phyloP scores from a whole-genome alignment of 2,329 filamentous ascomycete species.

The Ceratocystis cubensis region DNA sequence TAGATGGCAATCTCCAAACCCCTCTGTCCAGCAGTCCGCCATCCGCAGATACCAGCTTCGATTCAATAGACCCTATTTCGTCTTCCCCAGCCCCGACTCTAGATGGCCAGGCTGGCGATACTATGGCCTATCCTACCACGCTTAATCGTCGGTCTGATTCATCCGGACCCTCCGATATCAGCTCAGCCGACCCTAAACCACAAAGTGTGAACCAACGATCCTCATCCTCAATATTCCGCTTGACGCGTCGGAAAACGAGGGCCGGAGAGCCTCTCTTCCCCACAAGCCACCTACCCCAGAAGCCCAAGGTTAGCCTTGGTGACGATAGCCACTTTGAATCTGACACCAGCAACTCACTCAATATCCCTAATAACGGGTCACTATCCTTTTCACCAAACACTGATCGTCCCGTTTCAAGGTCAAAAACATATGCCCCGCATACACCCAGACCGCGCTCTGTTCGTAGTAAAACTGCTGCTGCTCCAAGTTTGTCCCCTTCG shows the following conservation, averaged over 20 bases:
- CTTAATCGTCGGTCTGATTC: conserved; percentile 44
- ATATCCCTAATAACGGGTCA: conserved; percentile 10
- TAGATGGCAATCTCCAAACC: conserved; percentile 11
- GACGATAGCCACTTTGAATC: conserved; percentile 19
- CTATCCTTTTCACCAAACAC: conserved; percentile 11
- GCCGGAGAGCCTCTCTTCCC: conserved; percentile 70
- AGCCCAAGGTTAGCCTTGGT: conserved; percentile 34
- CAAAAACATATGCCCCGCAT: conserved; percentile 6
- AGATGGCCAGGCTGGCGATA: conserved; percentile 36
- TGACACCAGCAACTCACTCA: conserved; percentile 12
- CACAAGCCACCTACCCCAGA: conserved; percentile 69
- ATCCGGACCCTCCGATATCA: conserved; percentile 62
- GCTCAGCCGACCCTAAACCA: conserved; percentile 45
- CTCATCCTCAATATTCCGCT: conserved; percentile 47
- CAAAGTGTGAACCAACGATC: conserved; percentile 12
- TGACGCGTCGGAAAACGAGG: conserved; percentile 65
- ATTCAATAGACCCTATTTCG: conserved; percentile 4
- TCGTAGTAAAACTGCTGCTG: conserved; percentile 23
- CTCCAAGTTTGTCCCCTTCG: conserved; percentile 31
- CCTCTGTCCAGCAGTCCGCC: conserved; percentile 12
- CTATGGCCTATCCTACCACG: conserved; percentile 28
- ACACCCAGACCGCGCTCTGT: conserved; percentile 19
- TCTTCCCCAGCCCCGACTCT: conserved; percentile 12
- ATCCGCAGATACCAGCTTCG: conserved; percentile 14
- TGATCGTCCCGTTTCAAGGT: conserved; percentile 10